Evolutionary conservation across 1,284 basidiomycete species (phyloP).

Genomic region (Irpex sp.): DNA sequence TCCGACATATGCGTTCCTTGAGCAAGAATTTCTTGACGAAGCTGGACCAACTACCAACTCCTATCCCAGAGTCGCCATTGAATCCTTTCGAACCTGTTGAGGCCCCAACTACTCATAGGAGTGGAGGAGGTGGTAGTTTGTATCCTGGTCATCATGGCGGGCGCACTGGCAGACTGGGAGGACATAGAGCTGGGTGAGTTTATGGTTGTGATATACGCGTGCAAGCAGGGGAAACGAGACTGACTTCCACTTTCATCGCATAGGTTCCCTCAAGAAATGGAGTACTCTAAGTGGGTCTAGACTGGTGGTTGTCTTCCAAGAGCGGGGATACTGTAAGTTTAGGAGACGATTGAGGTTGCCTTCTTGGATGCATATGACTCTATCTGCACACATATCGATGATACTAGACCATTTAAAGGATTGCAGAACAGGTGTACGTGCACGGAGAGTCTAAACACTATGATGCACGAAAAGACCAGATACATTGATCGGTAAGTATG

Average conservation of each 20-base stretch:
- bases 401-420: too few relatives aligned
- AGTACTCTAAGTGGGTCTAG: background rate
- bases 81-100: background rate
- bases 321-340: too few relatives aligned
- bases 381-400: too few relatives aligned
- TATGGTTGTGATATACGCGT: background rate
- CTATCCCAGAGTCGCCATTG: constrained; percentile 10
- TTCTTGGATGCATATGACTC: too few relatives aligned
- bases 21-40: constrained; percentile 11
- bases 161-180: background rate
- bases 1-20: constrained; percentile 12
- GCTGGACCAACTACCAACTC: constrained; percentile 12
- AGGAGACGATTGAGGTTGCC: too few relatives aligned
- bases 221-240: background rate
- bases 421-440: too few relatives aligned
- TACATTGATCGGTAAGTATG: too few relatives aligned
- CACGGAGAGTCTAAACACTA: too few relatives aligned
- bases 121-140: background rate
- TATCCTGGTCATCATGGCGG: background rate
- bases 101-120: background rate
- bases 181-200: background rate
- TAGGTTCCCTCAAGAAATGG: background rate
- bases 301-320: background rate
- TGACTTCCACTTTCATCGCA: background rate
- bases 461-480: too few relatives aligned